phyloP scores from a whole-genome alignment of 345 rosid species.

The Brassica carinata region DNA sequence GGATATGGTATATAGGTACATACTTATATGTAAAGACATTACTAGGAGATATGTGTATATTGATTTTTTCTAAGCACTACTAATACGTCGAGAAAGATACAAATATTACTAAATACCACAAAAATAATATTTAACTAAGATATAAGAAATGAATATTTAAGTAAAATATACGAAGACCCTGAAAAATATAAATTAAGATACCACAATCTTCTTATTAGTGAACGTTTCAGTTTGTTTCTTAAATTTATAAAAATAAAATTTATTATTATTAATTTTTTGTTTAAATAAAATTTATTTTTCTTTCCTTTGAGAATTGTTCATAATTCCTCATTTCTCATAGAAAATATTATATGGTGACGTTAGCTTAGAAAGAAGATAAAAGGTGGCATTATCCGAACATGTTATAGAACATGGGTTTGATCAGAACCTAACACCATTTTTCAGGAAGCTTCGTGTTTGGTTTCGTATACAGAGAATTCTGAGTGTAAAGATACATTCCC shows the following conservation, averaged over 20 bases:
- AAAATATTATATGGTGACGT: constrained; percentile 19
- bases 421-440: constrained; percentile 36
- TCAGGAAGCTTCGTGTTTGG: constrained; percentile 39
- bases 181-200: background rate
- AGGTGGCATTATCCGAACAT: constrained; percentile 42
- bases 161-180: background rate
- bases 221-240: background rate
- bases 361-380: constrained; percentile 28
- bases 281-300: background rate
- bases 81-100: background rate
- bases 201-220: background rate
- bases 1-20: background rate
- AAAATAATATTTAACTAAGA: background rate
- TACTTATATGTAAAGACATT: background rate
- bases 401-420: constrained; percentile 49
- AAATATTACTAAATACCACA: background rate
- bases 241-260: background rate
- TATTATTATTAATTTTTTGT: too few relatives aligned
- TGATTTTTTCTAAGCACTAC: background rate
- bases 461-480: constrained; percentile 39
- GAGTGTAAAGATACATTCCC: constrained; percentile 43
- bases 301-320: background rate
- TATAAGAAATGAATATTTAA: background rate
- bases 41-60: background rate
- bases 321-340: background rate